Evolutionary conservation across 495 filamentous ascomycete species (phyloP), one percentile per base, ranked within the genome.

Genomic region (Annulohypoxylon moriforme): DNA sequence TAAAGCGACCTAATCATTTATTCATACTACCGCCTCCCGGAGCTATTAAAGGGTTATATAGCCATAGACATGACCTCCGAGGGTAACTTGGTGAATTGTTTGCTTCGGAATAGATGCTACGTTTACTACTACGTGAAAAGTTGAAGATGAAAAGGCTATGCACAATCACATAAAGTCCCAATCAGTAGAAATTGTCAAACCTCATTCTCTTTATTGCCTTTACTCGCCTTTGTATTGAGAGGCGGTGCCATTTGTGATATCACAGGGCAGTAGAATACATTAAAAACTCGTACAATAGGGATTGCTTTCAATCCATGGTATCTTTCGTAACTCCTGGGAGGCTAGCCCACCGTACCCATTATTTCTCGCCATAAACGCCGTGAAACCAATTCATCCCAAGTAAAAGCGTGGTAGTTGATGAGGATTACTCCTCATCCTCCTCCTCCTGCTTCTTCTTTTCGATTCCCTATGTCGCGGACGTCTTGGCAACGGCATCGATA

Each of bases 401-500:
- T 7, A 24, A 52, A n/a, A 6, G 4, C 4, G 24, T 4, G 47
- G 13, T 52, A 24, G 13, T 22, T 52, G n/a, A 14, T 8, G 11
- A 52, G 47, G 13, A 24, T 52, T n/a, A 50, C 46, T 50, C 27
- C 46, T 50, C 46, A 13, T 29, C 31, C 8, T 42, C 16, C 1
- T n/a, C 33, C 40, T 3, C 18, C 18, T 36, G 36, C 16, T 47
- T 20, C n/a, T 52, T 44, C 27, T 47, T 27, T 2, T 44, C 20
- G 20, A 40, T 42, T 44, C 55, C 25, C 65, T 65, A 69, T 11
- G 60, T 58, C 44, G 27, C 50, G 0, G 16, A 58, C 1, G 63
- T 29, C 25, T 47, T 36, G 40, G 55, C 62, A 22, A 71, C 70
- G 18, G 68, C 55, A 16, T 77, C 73, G 20, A 77, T 77, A 7